Evolutionary conservation across 1,284 basidiomycete species (phyloP).

Genomic region (Ganoderma multipileum): DNA sequence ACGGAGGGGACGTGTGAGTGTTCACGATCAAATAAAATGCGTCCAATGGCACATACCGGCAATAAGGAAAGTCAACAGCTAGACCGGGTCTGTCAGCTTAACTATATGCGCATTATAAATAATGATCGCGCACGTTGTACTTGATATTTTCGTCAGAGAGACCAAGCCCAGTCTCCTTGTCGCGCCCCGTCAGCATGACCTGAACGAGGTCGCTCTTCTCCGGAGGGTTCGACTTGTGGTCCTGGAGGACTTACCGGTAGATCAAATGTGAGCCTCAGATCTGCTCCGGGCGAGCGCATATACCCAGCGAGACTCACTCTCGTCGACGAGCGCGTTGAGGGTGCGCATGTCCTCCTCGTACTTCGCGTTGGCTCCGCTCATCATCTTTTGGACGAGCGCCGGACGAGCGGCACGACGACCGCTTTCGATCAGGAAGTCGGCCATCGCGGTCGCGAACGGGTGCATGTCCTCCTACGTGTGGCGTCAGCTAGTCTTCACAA

Average conservation of each 20-base stretch:
- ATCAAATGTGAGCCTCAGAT: neutral
- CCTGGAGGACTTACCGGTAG: slow-evolving; percentile 43
- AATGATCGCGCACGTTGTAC: slow-evolving; percentile 44
- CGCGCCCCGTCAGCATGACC: slow-evolving; percentile 52
- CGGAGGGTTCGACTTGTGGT: slow-evolving; percentile 44
- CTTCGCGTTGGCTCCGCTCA: slow-evolving; percentile 44
- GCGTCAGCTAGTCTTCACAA: neutral
- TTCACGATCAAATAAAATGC: neutral
- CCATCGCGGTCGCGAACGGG: slow-evolving; percentile 51
- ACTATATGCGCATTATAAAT: neutral
- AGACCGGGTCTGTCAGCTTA: neutral
- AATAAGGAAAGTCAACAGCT: slow-evolving; percentile 59
- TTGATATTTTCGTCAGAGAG: slow-evolving; percentile 51
- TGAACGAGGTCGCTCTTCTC: slow-evolving; percentile 50
- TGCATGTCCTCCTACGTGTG: slow-evolving; percentile 43
- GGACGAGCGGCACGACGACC: slow-evolving; percentile 45
- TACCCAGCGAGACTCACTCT: slow-evolving; percentile 38
- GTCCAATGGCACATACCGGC: slow-evolving; percentile 42
- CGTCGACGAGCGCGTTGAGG: slow-evolving; percentile 47
- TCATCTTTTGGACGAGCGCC: slow-evolving; percentile 44
- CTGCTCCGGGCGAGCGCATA: neutral
- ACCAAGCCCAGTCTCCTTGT: slow-evolving; percentile 49
- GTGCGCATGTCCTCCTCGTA: slow-evolving; percentile 47
- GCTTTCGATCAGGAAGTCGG: slow-evolving; percentile 48
- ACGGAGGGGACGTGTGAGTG: neutral